Percentiles rank a stretch among this genome's conserved stretches.
Evolutionary conservation across 176 grass and related monocot species (phyloP).

Genomic region (Carex littledalei): DNA sequence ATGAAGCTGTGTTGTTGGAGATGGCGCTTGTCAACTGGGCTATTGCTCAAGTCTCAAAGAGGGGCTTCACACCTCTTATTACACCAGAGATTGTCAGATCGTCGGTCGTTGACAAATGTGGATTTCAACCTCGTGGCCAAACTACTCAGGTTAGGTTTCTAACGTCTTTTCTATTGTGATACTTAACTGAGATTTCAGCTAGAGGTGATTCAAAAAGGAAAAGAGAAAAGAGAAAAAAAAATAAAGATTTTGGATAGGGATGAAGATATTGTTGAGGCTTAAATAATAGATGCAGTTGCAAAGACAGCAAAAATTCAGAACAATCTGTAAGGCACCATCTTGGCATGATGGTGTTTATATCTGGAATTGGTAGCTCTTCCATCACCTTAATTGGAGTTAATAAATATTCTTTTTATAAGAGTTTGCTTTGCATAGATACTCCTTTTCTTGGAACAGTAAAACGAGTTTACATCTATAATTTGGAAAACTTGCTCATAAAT

Average conservation of each 20-base stretch:
- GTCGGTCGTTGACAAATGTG: constrained; percentile 87
- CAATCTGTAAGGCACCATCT: background rate
- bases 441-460: background rate
- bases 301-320: background rate
- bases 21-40: constrained; percentile 90
- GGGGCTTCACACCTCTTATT: constrained; percentile 81
- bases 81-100: constrained; percentile 97
- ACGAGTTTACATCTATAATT: background rate
- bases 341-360: background rate
- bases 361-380: background rate
- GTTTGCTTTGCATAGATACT: background rate
- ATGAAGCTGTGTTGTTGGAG: constrained; percentile 86
- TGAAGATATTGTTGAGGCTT: background rate
- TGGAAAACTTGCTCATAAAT: background rate
- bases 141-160: constrained; percentile 69
- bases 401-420: background rate
- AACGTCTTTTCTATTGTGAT: background rate
- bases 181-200: background rate
- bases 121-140: constrained; percentile 86
- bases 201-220: background rate
- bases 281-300: background rate
- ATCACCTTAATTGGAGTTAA: background rate
- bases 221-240: background rate
- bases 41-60: constrained; percentile 78
- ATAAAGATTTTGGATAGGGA: background rate